phyloP scores from a whole-genome alignment of 306 rosid species.

The Castanopsis chinensis region DNA sequence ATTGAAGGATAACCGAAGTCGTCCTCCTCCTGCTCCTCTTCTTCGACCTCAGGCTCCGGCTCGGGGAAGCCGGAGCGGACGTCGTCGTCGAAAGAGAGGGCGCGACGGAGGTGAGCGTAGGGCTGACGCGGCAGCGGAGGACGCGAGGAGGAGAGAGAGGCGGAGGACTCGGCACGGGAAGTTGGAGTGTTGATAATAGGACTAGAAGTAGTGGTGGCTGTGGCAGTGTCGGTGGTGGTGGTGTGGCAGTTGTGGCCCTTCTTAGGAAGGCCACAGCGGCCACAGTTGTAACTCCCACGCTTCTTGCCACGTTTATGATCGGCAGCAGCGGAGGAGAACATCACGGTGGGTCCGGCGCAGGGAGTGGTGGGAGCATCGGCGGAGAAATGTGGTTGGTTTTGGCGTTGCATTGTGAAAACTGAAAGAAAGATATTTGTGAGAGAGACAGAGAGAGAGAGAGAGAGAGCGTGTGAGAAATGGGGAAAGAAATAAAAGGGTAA shows the following conservation, averaged over 20 bases:
- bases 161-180: slow-evolving; percentile 29
- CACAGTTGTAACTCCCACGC: slow-evolving; percentile 86
- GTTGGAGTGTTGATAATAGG: slow-evolving; percentile 10
- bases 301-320: slow-evolving; percentile 51
- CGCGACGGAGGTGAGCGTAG: slow-evolving; percentile 61
- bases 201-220: slow-evolving; percentile 8
- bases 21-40: background rate
- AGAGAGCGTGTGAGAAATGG: background rate
- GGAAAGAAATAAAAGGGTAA: background rate
- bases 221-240: slow-evolving; percentile 6
- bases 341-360: background rate
- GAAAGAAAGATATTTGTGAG: background rate
- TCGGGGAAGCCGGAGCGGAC: slow-evolving; percentile 21
- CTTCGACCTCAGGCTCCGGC: slow-evolving; percentile 16
- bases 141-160: slow-evolving; percentile 29
- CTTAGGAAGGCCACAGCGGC: slow-evolving; percentile 88
- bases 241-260: slow-evolving; percentile 74
- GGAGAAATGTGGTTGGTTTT: slow-evolving; percentile 29
- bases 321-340: slow-evolving; percentile 1
- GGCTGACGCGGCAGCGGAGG: slow-evolving; percentile 38
- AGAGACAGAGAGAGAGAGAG: background rate
- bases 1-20: slow-evolving; percentile 15
- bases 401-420: slow-evolving; percentile 39
- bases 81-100: slow-evolving; percentile 73
- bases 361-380: slow-evolving; percentile 17